Conservation (phyloP, 192 early-diverging fungal species). For the Backusella morwellensis region DNA sequence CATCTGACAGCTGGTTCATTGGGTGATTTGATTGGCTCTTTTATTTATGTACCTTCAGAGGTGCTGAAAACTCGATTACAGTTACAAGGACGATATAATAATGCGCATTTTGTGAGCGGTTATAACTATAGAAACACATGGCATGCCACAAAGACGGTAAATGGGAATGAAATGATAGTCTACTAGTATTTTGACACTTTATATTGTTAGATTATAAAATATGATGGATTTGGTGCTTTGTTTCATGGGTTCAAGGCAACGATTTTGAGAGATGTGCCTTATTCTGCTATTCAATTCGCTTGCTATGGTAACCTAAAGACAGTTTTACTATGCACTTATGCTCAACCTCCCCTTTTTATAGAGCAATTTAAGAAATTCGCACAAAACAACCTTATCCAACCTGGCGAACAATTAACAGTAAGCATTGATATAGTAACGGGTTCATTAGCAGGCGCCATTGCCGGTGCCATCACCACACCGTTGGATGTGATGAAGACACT, state of each 20-base stretch:
- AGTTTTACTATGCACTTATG: background rate
- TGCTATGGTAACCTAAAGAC: slow-evolving; percentile 46
- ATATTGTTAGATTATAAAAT: slow-evolving; percentile 46
- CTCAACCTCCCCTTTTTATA: slow-evolving; percentile 11
- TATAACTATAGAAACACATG: slow-evolving; percentile 72
- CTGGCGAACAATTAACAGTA: slow-evolving; percentile 43
- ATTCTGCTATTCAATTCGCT: slow-evolving; percentile 58
- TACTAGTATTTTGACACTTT: background rate
- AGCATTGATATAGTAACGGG: slow-evolving; percentile 46
- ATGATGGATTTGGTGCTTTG: slow-evolving; percentile 62
- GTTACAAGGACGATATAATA: slow-evolving; percentile 73
- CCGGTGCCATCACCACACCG: slow-evolving; percentile 57
- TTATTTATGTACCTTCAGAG: slow-evolving; percentile 59
- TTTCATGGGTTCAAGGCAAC: slow-evolving; percentile 60
- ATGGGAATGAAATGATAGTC: background rate
- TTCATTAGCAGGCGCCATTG: slow-evolving; percentile 52
- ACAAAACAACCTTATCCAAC: slow-evolving; percentile 29
- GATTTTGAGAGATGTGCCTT: slow-evolving; percentile 54
- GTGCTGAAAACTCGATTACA: slow-evolving; percentile 77
- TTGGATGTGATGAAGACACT: slow-evolving; percentile 60
- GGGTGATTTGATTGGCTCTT: slow-evolving; percentile 52
- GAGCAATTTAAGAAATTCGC: slow-evolving; percentile 58
- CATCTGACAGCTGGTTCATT: slow-evolving; percentile 56
- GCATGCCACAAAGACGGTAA: slow-evolving; percentile 55
- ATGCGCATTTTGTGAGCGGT: slow-evolving; percentile 61